A percentile compares a stretch with the other conserved stretches of the same genome.
These are phyloP conservation scores for Aspergillus neoniger DNA, from an alignment of 2,329 filamentous ascomycete genomes.

Conservation along the genomic window DNA sequence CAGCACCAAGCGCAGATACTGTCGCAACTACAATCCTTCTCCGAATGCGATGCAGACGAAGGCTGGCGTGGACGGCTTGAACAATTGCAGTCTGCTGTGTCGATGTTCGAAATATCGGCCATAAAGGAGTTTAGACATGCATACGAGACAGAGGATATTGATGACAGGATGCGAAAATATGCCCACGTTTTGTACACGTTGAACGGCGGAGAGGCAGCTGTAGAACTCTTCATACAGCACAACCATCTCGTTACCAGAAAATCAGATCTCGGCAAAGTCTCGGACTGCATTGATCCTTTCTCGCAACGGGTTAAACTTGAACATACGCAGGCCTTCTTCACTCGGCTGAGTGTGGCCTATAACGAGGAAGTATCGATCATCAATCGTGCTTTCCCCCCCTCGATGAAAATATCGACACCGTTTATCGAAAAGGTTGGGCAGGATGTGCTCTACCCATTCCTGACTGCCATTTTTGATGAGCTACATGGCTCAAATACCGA, in stretches of 20 bases:
- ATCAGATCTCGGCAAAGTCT: constrained; percentile 69
- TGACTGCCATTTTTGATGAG: constrained; percentile 83
- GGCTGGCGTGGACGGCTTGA: constrained; percentile 72
- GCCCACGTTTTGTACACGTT: constrained; percentile 80
- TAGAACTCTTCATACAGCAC: constrained; percentile 86
- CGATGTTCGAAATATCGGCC: constrained; percentile 87
- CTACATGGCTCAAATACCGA: constrained; percentile 73
- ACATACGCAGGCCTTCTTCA: constrained; percentile 80
- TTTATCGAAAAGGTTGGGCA: constrained; percentile 82
- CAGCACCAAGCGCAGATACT: constrained; percentile 90
- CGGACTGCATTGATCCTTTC: constrained; percentile 75
- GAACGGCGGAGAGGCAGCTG: constrained; percentile 74
- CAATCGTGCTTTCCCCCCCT: constrained; percentile 75
- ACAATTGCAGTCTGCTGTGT: constrained; percentile 71
- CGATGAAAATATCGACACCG: constrained; percentile 69
- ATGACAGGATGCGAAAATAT: constrained; percentile 85
- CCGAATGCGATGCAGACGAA: constrained; percentile 75
- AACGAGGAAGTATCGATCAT: constrained; percentile 83
- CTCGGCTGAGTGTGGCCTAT: constrained; percentile 69
- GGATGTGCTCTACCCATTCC: constrained; percentile 80
- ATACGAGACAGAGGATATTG: constrained; percentile 83
- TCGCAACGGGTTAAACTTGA: constrained; percentile 72
- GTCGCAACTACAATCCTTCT: constrained; percentile 74
- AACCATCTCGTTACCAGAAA: constrained; percentile 79
- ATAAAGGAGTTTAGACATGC: constrained; percentile 90